Percentiles rank a stretch among this genome's conserved stretches.
Conservation (phyloP, 192 early-diverging fungal species). For the Piromyces finnis region DNA sequence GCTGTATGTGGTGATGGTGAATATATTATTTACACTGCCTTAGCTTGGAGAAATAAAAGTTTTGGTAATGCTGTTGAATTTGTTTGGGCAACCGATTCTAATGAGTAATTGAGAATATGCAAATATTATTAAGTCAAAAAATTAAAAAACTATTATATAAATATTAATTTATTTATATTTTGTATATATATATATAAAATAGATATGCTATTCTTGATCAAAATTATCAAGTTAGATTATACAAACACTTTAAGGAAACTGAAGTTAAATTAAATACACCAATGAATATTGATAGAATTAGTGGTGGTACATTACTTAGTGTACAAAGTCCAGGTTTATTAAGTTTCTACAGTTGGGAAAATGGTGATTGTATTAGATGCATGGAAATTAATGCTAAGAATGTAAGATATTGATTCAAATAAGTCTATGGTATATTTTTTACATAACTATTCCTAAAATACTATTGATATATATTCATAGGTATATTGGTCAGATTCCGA, state of each 20-base stretch:
- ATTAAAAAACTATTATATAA: too few species aligned
- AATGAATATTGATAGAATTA: conserved; percentile 72
- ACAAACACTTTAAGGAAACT: not conserved
- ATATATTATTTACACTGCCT: conserved; percentile 98
- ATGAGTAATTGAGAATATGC: too few species aligned
- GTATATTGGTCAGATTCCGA: conserved; percentile 93
- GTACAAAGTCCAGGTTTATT: conserved; percentile 54
- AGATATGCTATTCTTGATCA: not conserved
- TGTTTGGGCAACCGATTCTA: conserved; percentile 93
- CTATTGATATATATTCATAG: conserved; percentile 1
- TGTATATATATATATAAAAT: not conserved
- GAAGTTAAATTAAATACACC: not conserved
- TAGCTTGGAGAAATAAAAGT: conserved; percentile 98
- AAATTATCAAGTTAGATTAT: not conserved
- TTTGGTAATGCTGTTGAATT: conserved; percentile 90
- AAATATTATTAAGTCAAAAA: too few species aligned
- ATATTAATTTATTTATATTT: not conserved
- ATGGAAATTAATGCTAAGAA: conserved; percentile 82
- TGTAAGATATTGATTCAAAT: conserved; percentile 12
- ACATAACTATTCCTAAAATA: too few species aligned
- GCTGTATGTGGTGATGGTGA: conserved; percentile 98
- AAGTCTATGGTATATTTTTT: too few species aligned
- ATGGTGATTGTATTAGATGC: conserved; percentile 68
- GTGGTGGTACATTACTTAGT: conserved; percentile 83
- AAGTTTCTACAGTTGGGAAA: conserved; percentile 97